These are phyloP conservation scores for Fomitopsis pinicola DNA, from an alignment of 1,284 basidiomycete genomes.

Conservation along the genomic window DNA sequence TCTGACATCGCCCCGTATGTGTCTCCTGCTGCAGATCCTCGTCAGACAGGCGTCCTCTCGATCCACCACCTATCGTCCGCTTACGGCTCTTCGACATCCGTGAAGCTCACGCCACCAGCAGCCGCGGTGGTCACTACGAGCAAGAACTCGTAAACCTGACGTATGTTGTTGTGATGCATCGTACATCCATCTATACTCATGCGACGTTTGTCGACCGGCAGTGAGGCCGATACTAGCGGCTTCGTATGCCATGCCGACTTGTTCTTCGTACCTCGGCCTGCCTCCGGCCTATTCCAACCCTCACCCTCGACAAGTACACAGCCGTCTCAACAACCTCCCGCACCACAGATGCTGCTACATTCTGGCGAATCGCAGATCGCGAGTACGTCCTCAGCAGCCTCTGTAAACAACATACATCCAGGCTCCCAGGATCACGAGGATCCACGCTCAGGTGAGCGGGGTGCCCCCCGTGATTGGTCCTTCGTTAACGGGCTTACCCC, in stretches of 20 bases:
- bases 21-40: constrained; percentile 26
- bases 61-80: constrained; percentile 35
- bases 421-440: too few species aligned
- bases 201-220: constrained; percentile 15
- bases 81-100: constrained; percentile 23
- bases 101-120: constrained; percentile 20
- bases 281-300: too few species aligned
- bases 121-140: background rate
- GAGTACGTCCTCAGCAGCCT: too few species aligned
- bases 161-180: background rate
- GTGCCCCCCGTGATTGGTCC: too few species aligned
- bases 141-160: background rate
- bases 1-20: background rate
- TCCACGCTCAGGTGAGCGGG: too few species aligned
- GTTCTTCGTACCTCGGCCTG: constrained; percentile 15
- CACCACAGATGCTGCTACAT: too few species aligned
- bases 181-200: background rate
- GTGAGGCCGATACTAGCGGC: constrained; percentile 43
- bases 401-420: too few species aligned
- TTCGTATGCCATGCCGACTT: constrained; percentile 61
- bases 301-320: constrained; percentile 25
- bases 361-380: too few species aligned
- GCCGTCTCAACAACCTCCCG: constrained; percentile 6
- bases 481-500: too few species aligned
- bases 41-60: constrained; percentile 32